Evolutionary conservation across 805 yeast species (phyloP).

Genomic region (Nakazawaea siamensis): DNA sequence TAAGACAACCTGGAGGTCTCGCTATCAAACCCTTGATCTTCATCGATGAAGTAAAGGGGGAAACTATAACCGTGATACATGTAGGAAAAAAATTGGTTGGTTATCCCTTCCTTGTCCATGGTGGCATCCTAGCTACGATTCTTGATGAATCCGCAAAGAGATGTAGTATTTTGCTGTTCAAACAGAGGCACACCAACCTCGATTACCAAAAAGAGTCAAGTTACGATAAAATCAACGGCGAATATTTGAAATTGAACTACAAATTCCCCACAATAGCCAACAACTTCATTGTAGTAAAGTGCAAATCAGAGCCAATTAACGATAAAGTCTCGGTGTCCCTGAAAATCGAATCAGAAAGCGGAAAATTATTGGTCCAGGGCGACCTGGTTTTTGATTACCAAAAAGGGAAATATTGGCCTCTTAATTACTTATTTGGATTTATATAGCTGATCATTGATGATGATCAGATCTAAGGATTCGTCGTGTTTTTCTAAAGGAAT

Average conservation of each 20-base stretch:
- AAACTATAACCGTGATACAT: constrained; percentile 62
- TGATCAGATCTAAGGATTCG: constrained; percentile 44
- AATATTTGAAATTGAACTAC: constrained; percentile 43
- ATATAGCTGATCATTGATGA: constrained; percentile 23
- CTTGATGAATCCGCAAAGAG: constrained; percentile 70
- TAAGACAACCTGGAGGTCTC: constrained; percentile 72
- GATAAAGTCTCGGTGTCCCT: constrained; percentile 38
- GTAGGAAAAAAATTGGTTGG: constrained; percentile 77
- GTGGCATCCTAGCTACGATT: constrained; percentile 78
- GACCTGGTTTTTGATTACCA: constrained; percentile 35
- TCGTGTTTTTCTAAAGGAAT: constrained; percentile 62
- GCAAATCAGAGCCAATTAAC: constrained; percentile 25
- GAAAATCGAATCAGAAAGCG: constrained; percentile 41
- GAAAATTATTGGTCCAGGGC: constrained; percentile 51
- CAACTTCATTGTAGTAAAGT: constrained; percentile 61
- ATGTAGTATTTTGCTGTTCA: constrained; percentile 32
- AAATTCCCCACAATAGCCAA: constrained; percentile 71
- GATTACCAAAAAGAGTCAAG: constrained; percentile 13
- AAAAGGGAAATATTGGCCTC: constrained; percentile 12
- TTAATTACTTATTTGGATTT: constrained; percentile 4
- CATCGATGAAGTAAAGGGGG: constrained; percentile 44
- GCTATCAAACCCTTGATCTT: constrained; percentile 67
- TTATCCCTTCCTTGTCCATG: constrained; percentile 81
- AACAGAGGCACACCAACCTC: constrained; percentile 19
- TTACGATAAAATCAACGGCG: constrained; percentile 33